Base-by-base conservation (phyloP, 2,329 filamentous ascomycete genomes). In the Byssoonygena ceratinophila region DNA sequence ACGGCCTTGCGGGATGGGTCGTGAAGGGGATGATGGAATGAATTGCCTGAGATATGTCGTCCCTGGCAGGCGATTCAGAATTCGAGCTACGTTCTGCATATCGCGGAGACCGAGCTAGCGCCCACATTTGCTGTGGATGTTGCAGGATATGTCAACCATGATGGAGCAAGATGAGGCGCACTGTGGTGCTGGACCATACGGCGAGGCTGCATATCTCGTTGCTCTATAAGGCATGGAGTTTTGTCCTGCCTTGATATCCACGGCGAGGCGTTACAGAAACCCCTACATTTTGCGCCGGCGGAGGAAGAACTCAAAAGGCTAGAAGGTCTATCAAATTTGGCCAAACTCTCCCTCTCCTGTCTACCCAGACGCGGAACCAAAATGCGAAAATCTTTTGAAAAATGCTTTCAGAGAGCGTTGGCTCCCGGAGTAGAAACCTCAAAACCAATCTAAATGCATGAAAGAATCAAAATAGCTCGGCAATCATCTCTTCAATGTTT, bases 401-500 rank as follows among this genome's bases (percentile, higher is more conserved):
- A 11, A 23, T 7, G 3, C 16, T 22, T 40, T 23, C 37, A 40
- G 12, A 23, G 1, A 36, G 37, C 37, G 37, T 40, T 40, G 8
- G 7, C 18, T 40, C 40, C 27, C 27, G 9, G 9, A 29, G 27
- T 29, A 29, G 27, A 29, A 29, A 9, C 27, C 27, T 9, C 9
- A 9, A 29, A n/a, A n/a, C n/a, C n/a, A n/a, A n/a, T n/a, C n/a
- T n/a, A n/a, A n/a, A n/a, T n/a, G n/a, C n/a, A n/a, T n/a, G n/a
- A n/a, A n/a, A n/a, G n/a, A n/a, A n/a, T n/a, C n/a, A n/a, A n/a
- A n/a, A n/a, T n/a, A n/a, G n/a, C n/a, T n/a, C n/a, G n/a, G n/a
- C 16, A 25, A 40, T 57, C 62, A 71, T 61, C 79, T 76, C 72
- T 85, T 85, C 67, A 84, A 63, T 31, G 80, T 84, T 74, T 83